A percentile compares a stretch with the other conserved stretches of the same genome.
Evolutionary conservation across 805 yeast species (phyloP).

Genomic region (Candida vartiovaarae): DNA sequence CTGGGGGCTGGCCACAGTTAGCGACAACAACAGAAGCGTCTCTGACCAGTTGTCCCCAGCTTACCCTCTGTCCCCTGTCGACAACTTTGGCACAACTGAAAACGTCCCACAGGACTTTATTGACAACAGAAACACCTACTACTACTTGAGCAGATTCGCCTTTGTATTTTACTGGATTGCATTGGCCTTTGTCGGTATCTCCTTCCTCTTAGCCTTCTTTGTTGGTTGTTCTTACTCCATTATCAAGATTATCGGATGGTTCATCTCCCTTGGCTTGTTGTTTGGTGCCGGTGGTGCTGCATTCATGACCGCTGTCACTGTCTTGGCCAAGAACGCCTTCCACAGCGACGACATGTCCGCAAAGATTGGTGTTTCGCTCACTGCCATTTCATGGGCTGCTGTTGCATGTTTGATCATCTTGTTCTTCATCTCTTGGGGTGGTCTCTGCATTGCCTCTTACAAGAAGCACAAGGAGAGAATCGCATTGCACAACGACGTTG

Average conservation of each 20-base stretch:
- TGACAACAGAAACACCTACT: conserved; percentile 48
- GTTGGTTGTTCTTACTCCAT: conserved; percentile 50
- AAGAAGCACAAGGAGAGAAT: conserved; percentile 40
- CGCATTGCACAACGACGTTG: conserved; percentile 5
- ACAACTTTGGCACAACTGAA: conserved; percentile 53
- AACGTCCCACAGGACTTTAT: conserved; percentile 50
- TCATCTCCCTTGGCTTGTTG: conserved; percentile 44
- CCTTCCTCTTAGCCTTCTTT: conserved; percentile 48
- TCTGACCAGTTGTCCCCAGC: conserved; percentile 51
- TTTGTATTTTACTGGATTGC: conserved; percentile 58
- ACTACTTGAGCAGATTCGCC: conserved; percentile 58
- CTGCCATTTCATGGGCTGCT: conserved; percentile 70
- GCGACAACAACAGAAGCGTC: conserved; percentile 25
- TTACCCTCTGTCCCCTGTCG: conserved; percentile 66
- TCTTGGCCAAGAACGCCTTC: conserved; percentile 71
- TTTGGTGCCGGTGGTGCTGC: conserved; percentile 58
- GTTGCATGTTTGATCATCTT: conserved; percentile 44
- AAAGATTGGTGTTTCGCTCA: conserved; percentile 46
- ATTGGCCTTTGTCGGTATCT: conserved; percentile 54
- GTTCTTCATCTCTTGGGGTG: conserved; percentile 46
- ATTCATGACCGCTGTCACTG: conserved; percentile 68
- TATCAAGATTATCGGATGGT: conserved; percentile 46
- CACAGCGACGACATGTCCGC: conserved; percentile 35
- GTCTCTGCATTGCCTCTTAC: conserved; percentile 42
- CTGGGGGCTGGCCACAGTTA: conserved; percentile 63